These are phyloP conservation scores for Fragilaria radians DNA, from an alignment of 108 stramenopile genomes.

Conservation along the genomic window DNA sequence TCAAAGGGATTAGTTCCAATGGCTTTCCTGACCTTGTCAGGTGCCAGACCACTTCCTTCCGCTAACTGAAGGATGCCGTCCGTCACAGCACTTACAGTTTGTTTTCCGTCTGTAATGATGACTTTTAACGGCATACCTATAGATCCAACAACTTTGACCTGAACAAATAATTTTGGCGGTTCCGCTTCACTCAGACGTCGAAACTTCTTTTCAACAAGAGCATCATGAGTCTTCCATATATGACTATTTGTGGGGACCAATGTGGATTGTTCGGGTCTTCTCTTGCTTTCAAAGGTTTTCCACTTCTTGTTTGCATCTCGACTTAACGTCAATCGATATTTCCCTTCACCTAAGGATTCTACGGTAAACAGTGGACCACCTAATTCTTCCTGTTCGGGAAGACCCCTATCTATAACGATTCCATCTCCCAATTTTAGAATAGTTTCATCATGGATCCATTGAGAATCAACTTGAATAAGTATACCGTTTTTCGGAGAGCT, in stretches of 20 bases:
- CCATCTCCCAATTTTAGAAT: conserved; percentile 71
- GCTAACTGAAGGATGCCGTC: conserved; percentile 35
- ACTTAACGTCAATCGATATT: no score
- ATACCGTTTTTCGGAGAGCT: conserved; percentile 31
- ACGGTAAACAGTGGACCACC: no score
- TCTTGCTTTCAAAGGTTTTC: no score
- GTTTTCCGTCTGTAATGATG: conserved; percentile 26
- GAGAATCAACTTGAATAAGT: conserved; percentile 26
- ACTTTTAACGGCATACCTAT: conserved; percentile 36
- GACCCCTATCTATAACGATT: conserved; percentile 67
- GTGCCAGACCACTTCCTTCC: conserved; percentile 22
- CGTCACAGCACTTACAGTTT: conserved; percentile 26
- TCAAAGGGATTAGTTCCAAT: conserved; percentile 62
- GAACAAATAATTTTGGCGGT: conserved; percentile 15
- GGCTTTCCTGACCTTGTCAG: conserved; percentile 41
- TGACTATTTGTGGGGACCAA: conserved; percentile 56
- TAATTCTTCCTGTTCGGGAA: conserved; percentile 59
- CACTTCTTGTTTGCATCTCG: no score
- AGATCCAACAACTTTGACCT: conserved; percentile 28
- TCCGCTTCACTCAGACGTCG: conserved; percentile 33
- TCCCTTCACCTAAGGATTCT: no score
- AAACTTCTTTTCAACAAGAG: conserved; percentile 49
- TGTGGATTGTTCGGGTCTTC: no score
- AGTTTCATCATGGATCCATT: conserved; percentile 7
- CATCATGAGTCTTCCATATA: conserved; percentile 71